Evolutionary conservation across 2,329 filamentous ascomycete genomes (phyloP).

Genomic region (Aspergillus pseudoglaucus): DNA sequence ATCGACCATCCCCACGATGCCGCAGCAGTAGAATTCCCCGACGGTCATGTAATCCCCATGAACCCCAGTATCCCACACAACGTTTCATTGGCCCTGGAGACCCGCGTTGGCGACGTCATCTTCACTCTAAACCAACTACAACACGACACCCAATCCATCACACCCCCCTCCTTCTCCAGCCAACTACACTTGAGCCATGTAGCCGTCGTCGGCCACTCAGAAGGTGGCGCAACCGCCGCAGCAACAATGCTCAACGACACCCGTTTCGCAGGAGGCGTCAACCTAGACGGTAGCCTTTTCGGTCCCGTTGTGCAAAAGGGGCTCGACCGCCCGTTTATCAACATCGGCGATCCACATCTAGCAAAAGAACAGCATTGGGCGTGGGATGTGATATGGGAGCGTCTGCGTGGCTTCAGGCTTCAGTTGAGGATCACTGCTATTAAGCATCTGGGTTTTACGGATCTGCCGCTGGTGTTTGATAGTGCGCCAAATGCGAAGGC

Average conservation of each 20-base stretch:
- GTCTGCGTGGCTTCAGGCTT: not conserved
- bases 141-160: not conserved
- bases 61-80: not conserved
- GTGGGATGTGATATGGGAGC: slow-evolving; percentile 7
- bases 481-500: not conserved
- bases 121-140: slow-evolving; percentile 2
- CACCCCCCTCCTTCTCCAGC: slow-evolving; percentile 1
- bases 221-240: slow-evolving; percentile 29
- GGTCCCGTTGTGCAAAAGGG: slow-evolving; percentile 6
- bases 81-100: not conserved
- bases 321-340: not conserved
- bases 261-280: slow-evolving; percentile 22
- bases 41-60: slow-evolving; percentile 6
- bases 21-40: slow-evolving; percentile 15
- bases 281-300: slow-evolving; percentile 30
- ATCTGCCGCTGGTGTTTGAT: slow-evolving; percentile 13
- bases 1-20: slow-evolving; percentile 19
- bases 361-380: not conserved
- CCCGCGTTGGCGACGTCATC: slow-evolving; percentile 3
- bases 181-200: slow-evolving; percentile 1
- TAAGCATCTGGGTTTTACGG: slow-evolving; percentile 12
- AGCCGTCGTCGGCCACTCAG: slow-evolving; percentile 28
- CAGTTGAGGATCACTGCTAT: slow-evolving; percentile 3
- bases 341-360: not conserved
- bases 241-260: slow-evolving; percentile 15